Evolutionary conservation across 441 rosid genomes (phyloP), one percentile per base, ranked within the genome.

Genomic region (Erysimum cheiri): DNA sequence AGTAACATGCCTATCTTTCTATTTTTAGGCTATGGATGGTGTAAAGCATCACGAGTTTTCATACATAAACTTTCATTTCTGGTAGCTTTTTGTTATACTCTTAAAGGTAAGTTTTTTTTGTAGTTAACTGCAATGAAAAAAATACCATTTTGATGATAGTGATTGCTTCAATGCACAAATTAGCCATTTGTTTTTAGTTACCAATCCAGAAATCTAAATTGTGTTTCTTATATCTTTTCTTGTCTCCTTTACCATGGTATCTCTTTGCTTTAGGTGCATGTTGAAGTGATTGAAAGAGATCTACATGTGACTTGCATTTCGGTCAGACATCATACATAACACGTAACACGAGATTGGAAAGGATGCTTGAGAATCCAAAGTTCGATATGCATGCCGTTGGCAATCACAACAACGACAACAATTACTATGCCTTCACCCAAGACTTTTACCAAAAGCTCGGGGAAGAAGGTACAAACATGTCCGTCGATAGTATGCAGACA

Each of bases 401-500:
- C 61, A 83, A 84, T 55, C 75, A 67, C 78, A 79, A 86, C 78
- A 80, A 78, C 32, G 85, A 75, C 44, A 85, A 87, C 76, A 83
- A 84, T 69, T 89, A 85, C 74, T 85, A 85, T 81, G 92, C 91
- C 71, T 84, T 88, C 62, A 84, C 98, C 1, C 96, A 91, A 78
- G 92, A 85, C 59, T 88, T 83, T 67, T 93, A 93, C 64, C 89
- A 87, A 49, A 91, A 91, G 72, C 93, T 93, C 46, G 90, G 84
- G 36, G 69, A 76, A 72, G 94, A 76, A 75, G 91, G 90, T 55
- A 83, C 94, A 67, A 93, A 89, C 82, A 93, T 91, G 98, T 93
- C 97, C n/a, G 77, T 80, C 5, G 97, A 90, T 70, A 93, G 98
- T 82, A 64, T 88, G 65, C 97, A 91, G 82, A 91, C 96, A 1